Conservation (phyloP, 2,329 filamentous ascomycete species). For the Penicillium crustosum region DNA sequence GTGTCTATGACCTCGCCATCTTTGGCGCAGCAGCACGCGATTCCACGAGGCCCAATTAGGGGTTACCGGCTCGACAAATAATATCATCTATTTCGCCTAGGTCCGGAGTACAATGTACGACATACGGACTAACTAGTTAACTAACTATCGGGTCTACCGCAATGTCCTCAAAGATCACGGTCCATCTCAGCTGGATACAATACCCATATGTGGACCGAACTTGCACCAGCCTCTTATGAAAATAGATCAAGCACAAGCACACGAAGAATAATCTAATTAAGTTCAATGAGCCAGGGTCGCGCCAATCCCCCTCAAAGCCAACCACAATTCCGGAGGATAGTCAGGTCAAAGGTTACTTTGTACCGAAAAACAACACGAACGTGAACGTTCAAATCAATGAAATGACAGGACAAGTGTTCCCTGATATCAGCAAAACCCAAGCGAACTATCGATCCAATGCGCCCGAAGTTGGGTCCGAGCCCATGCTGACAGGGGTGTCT, state of each 20-base stretch:
- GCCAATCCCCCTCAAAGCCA: background rate
- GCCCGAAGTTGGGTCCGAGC: constrained; percentile 18
- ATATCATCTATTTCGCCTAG: background rate
- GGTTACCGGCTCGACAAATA: constrained; percentile 1
- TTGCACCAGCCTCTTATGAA: background rate
- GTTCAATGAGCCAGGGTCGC: constrained; percentile 5
- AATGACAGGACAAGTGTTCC: background rate
- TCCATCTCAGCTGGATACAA: constrained; percentile 4
- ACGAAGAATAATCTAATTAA: constrained; percentile 16
- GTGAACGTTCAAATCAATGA: background rate
- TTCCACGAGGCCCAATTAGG: background rate
- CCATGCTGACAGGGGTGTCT: constrained; percentile 16
- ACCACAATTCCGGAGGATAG: background rate
- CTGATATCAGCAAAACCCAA: background rate
- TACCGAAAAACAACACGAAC: background rate
- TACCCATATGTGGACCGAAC: background rate
- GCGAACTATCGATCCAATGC: constrained; percentile 4
- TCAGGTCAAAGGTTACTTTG: background rate
- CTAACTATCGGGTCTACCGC: background rate
- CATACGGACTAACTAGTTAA: background rate
- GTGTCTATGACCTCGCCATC: constrained; percentile 2
- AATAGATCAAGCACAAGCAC: background rate
- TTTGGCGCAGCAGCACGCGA: constrained; percentile 11
- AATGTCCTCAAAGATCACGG: background rate
- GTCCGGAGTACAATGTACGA: background rate